These are phyloP conservation scores for Nigrograna mackinnonii DNA, from an alignment of 2,329 filamentous ascomycete genomes.

Conservation along the genomic window DNA sequence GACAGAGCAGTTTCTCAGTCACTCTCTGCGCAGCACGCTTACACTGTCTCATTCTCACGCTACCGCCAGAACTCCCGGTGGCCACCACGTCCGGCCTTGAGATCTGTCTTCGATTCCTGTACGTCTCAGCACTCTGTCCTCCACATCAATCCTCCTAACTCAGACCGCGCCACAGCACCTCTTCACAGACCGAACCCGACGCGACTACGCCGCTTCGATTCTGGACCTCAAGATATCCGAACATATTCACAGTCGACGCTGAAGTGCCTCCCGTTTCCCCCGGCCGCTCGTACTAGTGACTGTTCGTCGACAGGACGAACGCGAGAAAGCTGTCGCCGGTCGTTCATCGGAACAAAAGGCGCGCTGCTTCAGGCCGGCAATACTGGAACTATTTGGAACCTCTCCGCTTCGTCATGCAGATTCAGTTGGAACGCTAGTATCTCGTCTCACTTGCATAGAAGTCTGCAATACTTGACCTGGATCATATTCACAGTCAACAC, in stretches of 20 bases:
- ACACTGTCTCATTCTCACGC: slow-evolving; percentile 14
- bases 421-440: slow-evolving; percentile 17
- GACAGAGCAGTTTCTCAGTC: slow-evolving; percentile 30
- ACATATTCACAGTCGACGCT: not conserved
- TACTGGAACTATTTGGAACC: not conserved
- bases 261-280: no score
- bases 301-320: no score
- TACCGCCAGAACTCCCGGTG: slow-evolving; percentile 2
- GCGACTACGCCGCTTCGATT: slow-evolving; percentile 1
- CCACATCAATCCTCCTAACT: not conserved
- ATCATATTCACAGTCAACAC: no score
- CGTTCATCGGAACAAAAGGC: not conserved
- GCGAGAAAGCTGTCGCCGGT: no score
- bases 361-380: not conserved
- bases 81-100: slow-evolving; percentile 5
- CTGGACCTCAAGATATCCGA: not conserved
- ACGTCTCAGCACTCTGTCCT: not conserved
- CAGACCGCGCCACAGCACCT: not conserved
- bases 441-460: not conserved
- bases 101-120: slow-evolving; percentile 17
- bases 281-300: no score
- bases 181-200: not conserved
- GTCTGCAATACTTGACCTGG: not conserved
- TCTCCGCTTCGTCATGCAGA: slow-evolving; percentile 32
- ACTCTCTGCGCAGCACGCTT: slow-evolving; percentile 13